These are phyloP conservation scores for Zizania palustris DNA, from an alignment of 202 grass and related monocot species.

Conservation along the genomic window DNA sequence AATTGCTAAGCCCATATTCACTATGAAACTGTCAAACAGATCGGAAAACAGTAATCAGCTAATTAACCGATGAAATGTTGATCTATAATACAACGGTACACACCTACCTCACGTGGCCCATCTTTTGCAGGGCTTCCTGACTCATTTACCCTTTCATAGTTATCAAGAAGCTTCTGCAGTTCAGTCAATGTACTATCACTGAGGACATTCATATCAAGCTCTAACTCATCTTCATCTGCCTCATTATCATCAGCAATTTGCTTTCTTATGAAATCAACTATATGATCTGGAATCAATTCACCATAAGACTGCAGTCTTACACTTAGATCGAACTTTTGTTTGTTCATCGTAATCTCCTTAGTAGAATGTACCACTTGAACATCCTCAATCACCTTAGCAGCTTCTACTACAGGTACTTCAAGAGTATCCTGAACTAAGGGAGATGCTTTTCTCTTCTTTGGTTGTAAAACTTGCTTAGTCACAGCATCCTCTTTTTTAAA, in stretches of 20 bases:
- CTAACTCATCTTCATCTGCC: conserved; percentile 71
- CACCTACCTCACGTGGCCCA: conserved; percentile 70
- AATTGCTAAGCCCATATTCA: conserved; percentile 75
- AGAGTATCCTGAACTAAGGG: conserved; percentile 48
- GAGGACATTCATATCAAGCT: conserved; percentile 81
- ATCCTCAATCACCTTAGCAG: conserved; percentile 15
- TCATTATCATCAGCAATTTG: conserved; percentile 54
- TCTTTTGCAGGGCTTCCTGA: conserved; percentile 50
- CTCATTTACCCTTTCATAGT: conserved; percentile 55
- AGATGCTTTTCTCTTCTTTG: conserved; percentile 74
- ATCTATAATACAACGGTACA: conserved; percentile 41
- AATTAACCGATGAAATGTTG: conserved; percentile 34
- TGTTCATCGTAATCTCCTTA: conserved; percentile 56
- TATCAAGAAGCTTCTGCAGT: conserved; percentile 78
- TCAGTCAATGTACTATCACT: conserved; percentile 72
- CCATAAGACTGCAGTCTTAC: conserved; percentile 63
- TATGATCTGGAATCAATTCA: conserved; percentile 65
- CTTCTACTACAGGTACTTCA: conserved; percentile 25
- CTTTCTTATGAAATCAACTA: conserved; percentile 77
- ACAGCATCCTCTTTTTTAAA: conserved; percentile 59
- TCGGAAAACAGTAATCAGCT: conserved; percentile 44
- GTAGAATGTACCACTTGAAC: conserved; percentile 34
- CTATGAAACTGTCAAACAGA: conserved; percentile 69
- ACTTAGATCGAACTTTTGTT: conserved; percentile 71
- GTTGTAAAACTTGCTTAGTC: conserved; percentile 52